phyloP scores from a whole-genome alignment of 1,139 yeast species.

The Zygotorulaspora mrakii region DNA sequence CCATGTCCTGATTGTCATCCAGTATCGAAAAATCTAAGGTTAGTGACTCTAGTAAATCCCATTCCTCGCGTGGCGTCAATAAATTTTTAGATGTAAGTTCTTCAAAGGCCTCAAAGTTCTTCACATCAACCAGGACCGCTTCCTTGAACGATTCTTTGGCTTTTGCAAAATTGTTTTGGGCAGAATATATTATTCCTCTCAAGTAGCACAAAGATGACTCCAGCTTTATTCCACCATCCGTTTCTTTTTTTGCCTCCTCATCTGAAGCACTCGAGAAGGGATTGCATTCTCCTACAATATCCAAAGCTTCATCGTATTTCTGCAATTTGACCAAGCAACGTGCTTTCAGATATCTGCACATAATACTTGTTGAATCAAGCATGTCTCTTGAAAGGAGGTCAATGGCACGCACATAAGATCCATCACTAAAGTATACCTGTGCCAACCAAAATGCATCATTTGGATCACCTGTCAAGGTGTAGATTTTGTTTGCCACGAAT shows the following conservation, averaged over 20 bases:
- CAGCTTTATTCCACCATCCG: constrained; percentile 76
- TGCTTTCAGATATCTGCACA: constrained; percentile 81
- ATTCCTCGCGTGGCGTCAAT: constrained; percentile 81
- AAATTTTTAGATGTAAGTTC: constrained; percentile 71
- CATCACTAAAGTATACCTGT: constrained; percentile 70
- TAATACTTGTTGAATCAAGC: constrained; percentile 48
- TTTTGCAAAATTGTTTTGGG: constrained; percentile 76
- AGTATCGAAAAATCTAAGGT: constrained; percentile 66
- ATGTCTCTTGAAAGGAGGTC: constrained; percentile 47
- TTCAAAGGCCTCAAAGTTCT: constrained; percentile 90
- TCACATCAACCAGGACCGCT: constrained; percentile 82
- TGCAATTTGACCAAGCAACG: constrained; percentile 70
- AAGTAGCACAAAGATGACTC: constrained; percentile 86
- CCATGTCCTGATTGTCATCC: constrained; percentile 78
- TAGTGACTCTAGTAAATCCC: constrained; percentile 62
- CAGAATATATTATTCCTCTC: constrained; percentile 78
- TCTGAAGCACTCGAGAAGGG: constrained; percentile 48
- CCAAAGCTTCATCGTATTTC: constrained; percentile 85
- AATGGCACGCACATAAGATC: constrained; percentile 76
- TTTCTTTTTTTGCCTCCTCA: constrained; percentile 18
- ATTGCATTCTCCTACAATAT: constrained; percentile 77
- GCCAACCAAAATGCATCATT: constrained; percentile 97
- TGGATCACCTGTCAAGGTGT: constrained; percentile 70
- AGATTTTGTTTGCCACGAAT: constrained; percentile 85
- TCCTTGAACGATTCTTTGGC: constrained; percentile 89